Evolutionary conservation across 495 filamentous ascomycete species (phyloP).

Genomic region (Neurospora sp.): DNA sequence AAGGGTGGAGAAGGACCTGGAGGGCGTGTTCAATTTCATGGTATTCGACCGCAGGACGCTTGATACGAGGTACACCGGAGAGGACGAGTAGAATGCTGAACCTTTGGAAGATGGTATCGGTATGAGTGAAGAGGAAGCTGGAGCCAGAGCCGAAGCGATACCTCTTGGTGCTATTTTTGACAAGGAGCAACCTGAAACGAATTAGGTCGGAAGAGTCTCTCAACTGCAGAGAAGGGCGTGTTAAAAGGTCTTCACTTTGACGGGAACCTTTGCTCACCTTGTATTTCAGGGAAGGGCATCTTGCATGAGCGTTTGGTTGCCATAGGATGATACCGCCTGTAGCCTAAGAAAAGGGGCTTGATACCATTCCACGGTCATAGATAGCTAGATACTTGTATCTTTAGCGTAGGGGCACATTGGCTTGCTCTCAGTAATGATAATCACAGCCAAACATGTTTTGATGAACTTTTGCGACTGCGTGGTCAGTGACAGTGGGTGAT

Average conservation of each 20-base stretch:
- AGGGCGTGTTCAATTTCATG: constrained; percentile 36
- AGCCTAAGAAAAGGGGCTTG: no score
- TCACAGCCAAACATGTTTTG: background rate
- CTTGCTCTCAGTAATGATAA: background rate
- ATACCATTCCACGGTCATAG: background rate
- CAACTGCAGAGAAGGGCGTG: no score
- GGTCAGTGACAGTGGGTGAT: background rate
- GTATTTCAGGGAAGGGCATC: no score
- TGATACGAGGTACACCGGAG: constrained; percentile 20
- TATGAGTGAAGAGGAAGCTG: background rate
- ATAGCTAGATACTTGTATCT: background rate
- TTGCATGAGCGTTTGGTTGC: no score
- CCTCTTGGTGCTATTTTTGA: background rate
- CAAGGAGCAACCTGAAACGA: background rate
- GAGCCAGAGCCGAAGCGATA: background rate
- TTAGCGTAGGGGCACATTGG: background rate
- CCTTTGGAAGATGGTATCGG: background rate
- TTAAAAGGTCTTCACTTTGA: no score
- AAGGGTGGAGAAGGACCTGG: constrained; percentile 22
- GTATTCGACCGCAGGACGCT: constrained; percentile 30
- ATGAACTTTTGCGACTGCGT: background rate
- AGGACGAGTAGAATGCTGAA: background rate
- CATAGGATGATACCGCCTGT: no score
- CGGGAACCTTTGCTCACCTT: no score
- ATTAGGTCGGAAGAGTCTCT: no score